Percentiles rank a stretch among this genome's conserved stretches.
Evolutionary conservation across 2,329 filamentous ascomycete genomes (phyloP).

Genomic region (Alternaria sp.): DNA sequence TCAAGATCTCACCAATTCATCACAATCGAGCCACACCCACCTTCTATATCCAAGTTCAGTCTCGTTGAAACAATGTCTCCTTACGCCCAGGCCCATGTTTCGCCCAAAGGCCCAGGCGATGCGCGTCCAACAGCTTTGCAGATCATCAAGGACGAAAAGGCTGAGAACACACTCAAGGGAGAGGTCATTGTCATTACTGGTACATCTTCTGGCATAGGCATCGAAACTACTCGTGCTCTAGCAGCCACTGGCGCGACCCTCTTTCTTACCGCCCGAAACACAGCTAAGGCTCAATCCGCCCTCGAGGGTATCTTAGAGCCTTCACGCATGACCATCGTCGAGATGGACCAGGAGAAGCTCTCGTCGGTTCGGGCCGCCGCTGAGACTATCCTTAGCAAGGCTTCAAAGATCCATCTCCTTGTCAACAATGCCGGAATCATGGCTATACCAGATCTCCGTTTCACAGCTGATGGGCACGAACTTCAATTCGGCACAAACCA

Average conservation of each 20-base stretch:
- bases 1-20: neutral
- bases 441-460: slow-evolving; percentile 43
- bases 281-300: slow-evolving; percentile 46
- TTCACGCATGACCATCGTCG: slow-evolving; percentile 48
- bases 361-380: slow-evolving; percentile 31
- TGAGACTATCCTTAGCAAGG: slow-evolving; percentile 25
- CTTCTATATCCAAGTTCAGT: too few species aligned
- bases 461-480: slow-evolving; percentile 48
- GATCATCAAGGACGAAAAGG: slow-evolving; percentile 51
- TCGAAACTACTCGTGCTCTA: slow-evolving; percentile 50
- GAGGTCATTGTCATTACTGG: slow-evolving; percentile 43
- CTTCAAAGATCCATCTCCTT: slow-evolving; percentile 46
- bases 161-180: slow-evolving; percentile 43
- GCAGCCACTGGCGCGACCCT: slow-evolving; percentile 55
- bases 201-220: slow-evolving; percentile 39
- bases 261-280: slow-evolving; percentile 55
- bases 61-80: neutral
- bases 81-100: slow-evolving; percentile 13
- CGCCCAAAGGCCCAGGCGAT: slow-evolving; percentile 50
- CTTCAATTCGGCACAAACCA: slow-evolving; percentile 57
- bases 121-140: slow-evolving; percentile 53
- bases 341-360: slow-evolving; percentile 34
- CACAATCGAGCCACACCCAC: too few species aligned
- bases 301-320: slow-evolving; percentile 22
- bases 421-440: slow-evolving; percentile 60